Base-by-base conservation (phyloP, 2,329 filamentous ascomycete genomes). In the Xylaria sp. region DNA sequence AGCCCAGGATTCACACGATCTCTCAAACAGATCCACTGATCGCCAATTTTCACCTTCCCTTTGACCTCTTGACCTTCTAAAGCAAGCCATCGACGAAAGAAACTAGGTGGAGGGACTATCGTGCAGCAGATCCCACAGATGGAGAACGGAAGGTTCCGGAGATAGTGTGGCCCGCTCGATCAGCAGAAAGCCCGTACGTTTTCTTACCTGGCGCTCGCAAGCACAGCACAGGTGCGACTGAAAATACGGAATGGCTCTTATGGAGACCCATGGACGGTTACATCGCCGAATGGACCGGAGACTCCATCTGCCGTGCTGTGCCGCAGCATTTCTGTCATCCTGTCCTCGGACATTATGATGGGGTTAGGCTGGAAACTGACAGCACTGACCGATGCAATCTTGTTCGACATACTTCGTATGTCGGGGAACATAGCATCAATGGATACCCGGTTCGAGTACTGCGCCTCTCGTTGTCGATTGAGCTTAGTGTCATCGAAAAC, bases 161-260 rank as follows among this genome's bases (percentile, higher is more conserved):
- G 23, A 51, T 44, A 51, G 37, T 67, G 63, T 59, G 51, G 23
- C 67, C 63, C 59, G 58, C 54, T 61, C 58, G 67, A 67, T 69
- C 61, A 68, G 61, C 55, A 58, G 59, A 54, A 19, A 19, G 47
- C 13, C 37, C 52, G 3, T 52, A 30, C 63, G 61, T 52, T 63
- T 54, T 54, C 49, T 55, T 57, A 59, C 18, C 39, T 18, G 54
- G 30, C 34, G 30, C 35, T 58, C 46, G 58, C 37, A 39, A 55
- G 55, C 61, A 54, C 47, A 52, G 57, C n/a, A 57, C 60, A 56
- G 59, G 58, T 56, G 56, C 56, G 50, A 48, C n/a, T 53, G 13
- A 34, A 19, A 23, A 10, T 3, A 54, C 47, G 44, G 44, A 51
- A 52, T 52, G 30, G 19, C 55, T 46, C 23, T 9, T 39, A 34